Conservation (phyloP, 257 asterid genomes). For the Mitragyna speciosa region DNA sequence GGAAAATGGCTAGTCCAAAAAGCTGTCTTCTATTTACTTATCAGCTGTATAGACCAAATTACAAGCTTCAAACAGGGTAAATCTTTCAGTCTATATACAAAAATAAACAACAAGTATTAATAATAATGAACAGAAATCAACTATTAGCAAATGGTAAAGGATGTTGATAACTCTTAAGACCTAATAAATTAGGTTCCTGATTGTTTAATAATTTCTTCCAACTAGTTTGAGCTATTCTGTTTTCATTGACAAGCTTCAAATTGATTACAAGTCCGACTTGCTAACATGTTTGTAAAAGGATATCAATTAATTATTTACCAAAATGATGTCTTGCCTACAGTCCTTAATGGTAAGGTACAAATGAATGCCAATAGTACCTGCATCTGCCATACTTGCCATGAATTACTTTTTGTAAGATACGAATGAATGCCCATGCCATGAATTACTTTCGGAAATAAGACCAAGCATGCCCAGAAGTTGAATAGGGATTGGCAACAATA, state of each 20-base stretch:
- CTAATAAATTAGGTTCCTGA: background rate
- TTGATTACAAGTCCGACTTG: background rate
- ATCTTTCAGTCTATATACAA: background rate
- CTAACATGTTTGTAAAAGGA: background rate
- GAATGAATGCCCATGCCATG: background rate
- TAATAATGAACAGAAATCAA: conserved; percentile 1
- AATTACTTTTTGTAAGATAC: background rate
- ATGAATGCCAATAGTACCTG: background rate
- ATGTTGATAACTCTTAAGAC: background rate
- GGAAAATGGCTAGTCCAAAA: background rate
- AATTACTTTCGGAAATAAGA: background rate
- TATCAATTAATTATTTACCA: background rate
- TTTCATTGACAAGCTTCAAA: background rate
- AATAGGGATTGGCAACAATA: background rate
- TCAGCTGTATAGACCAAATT: background rate
- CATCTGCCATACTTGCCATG: background rate
- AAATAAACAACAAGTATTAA: background rate
- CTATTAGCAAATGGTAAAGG: background rate
- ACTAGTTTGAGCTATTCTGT: background rate
- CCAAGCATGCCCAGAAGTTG: background rate
- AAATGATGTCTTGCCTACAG: background rate
- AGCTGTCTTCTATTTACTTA: background rate
- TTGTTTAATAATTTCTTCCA: background rate
- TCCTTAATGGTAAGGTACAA: background rate
- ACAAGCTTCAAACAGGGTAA: background rate